Percentiles rank a stretch among this genome's conserved stretches.
Conservation (phyloP, 495 filamentous ascomycete genomes). For the Hypoxylon fuscum region DNA sequence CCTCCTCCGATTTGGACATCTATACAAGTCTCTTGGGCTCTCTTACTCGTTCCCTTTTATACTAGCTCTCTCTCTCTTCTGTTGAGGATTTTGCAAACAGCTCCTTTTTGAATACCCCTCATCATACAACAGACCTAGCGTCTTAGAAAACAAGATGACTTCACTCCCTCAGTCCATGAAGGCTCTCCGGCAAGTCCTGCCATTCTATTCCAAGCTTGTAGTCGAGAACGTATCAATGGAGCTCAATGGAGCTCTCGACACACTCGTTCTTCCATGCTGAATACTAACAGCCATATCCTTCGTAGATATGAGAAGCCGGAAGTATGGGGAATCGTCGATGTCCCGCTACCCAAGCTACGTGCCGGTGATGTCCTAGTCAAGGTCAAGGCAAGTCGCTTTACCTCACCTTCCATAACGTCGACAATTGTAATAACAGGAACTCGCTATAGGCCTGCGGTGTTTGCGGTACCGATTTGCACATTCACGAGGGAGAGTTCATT, state of each 20-base stretch:
- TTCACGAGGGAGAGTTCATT: conserved; percentile 64
- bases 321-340: conserved; percentile 65
- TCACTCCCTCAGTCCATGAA: conserved; percentile 67
- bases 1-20: conserved; percentile 1
- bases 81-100: conserved; percentile 1
- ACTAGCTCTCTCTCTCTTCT: conserved; percentile 11
- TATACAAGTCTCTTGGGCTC: too few relatives aligned
- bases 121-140: conserved; percentile 9
- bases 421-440: conserved; percentile 23
- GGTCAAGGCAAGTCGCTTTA: conserved; percentile 55
- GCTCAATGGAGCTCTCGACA: neutral
- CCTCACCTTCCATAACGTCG: neutral
- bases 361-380: conserved; percentile 69
- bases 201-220: conserved; percentile 1
- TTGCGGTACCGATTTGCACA: conserved; percentile 71
- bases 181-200: conserved; percentile 61
- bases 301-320: conserved; percentile 69
- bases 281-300: conserved; percentile 25
- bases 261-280: neutral
- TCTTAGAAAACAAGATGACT: conserved; percentile 37
- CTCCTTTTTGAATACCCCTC: conserved; percentile 20
- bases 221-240: neutral
- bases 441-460: conserved; percentile 66
- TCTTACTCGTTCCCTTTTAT: neutral
- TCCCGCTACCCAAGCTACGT: conserved; percentile 67